Percentiles rank a stretch among this genome's conserved stretches.
phyloP scores from a whole-genome alignment of 2,329 filamentous ascomycete genomes.

The Xylariaceae sp. region DNA sequence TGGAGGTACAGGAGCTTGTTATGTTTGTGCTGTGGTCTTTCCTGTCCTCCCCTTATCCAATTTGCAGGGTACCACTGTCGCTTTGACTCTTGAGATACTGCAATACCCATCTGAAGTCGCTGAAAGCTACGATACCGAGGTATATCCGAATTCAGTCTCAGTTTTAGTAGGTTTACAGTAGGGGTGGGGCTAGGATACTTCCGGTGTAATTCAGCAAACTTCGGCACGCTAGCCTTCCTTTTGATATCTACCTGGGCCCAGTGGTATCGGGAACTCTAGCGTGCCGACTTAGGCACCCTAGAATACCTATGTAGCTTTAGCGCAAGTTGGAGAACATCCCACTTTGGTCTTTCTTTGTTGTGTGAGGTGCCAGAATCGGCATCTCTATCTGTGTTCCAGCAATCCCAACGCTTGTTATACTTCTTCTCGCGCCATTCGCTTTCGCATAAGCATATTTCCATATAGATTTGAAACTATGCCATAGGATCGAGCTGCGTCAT shows the following conservation, averaged over 20 bases:
- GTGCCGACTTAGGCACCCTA: too few relatives aligned
- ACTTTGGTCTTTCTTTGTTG: background rate
- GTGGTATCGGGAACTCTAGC: too few relatives aligned
- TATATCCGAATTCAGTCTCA: too few relatives aligned
- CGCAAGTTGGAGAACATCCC: background rate
- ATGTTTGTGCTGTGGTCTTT: too few relatives aligned
- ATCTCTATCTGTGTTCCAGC: constrained; percentile 6
- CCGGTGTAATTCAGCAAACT: too few relatives aligned
- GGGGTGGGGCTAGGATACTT: too few relatives aligned
- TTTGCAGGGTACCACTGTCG: background rate
- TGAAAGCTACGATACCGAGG: background rate
- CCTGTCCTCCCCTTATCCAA: too few relatives aligned
- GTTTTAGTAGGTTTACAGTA: background rate
- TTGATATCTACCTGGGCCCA: too few relatives aligned
- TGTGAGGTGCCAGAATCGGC: constrained; percentile 7
- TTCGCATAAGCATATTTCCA: background rate
- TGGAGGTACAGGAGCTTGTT: too few relatives aligned
- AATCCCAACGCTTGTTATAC: constrained; percentile 1
- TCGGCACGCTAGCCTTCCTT: too few relatives aligned
- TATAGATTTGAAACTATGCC: constrained; percentile 20
- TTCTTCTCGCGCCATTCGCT: background rate
- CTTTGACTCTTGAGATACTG: background rate
- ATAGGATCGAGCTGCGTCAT: constrained; percentile 4
- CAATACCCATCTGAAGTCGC: background rate
- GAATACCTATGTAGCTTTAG: too few relatives aligned